Evolutionary conservation across 148 eudicot genomes (phyloP).

Genomic region (Persicaria tinctoria): DNA sequence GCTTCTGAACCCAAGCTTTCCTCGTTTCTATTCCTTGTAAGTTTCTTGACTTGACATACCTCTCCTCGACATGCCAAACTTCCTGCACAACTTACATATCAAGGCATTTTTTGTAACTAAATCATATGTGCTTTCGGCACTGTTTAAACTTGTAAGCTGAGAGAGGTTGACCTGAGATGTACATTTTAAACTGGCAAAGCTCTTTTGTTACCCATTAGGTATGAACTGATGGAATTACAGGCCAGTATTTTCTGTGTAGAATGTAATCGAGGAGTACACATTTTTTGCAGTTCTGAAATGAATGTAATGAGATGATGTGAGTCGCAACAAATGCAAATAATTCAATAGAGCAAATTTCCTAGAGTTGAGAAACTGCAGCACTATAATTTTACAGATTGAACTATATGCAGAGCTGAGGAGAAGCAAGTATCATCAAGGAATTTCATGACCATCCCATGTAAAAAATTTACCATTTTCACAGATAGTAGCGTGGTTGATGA

Average conservation of each 20-base stretch:
- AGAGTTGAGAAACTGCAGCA: not conserved
- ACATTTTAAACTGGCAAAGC: not conserved
- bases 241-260: not conserved
- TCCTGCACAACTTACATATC: too few relatives aligned
- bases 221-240: not conserved
- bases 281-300: not conserved
- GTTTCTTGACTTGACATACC: too few relatives aligned
- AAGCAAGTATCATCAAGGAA: constrained; percentile 56
- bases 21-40: too few relatives aligned
- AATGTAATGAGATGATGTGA: not conserved
- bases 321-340: not conserved
- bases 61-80: too few relatives aligned
- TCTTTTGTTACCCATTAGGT: not conserved
- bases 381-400: not conserved
- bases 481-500: constrained; percentile 54
- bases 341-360: not conserved
- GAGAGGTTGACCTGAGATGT: not conserved
- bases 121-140: too few relatives aligned
- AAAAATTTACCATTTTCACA: constrained; percentile 86
- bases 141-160: too few relatives aligned
- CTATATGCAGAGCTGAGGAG: not conserved
- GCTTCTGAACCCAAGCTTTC: too few relatives aligned
- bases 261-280: too few relatives aligned
- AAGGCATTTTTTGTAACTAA: not conserved
- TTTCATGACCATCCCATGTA: constrained; percentile 97